phyloP scores from a whole-genome alignment of 2,329 filamentous ascomycete genomes.

The Aspergillus luchuensis region DNA sequence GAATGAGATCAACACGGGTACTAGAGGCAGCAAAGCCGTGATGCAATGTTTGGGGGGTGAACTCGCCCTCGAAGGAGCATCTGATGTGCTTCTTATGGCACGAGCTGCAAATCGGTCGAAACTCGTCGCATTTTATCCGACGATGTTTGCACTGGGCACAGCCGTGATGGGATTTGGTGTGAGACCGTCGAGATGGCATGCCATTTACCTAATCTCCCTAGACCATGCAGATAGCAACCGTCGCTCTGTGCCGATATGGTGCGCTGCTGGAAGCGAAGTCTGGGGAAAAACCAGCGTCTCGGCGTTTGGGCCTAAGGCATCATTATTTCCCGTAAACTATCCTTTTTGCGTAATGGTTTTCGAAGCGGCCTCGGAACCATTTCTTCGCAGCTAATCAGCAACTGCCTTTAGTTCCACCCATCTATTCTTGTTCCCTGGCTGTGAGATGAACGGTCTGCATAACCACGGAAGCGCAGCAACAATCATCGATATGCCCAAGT shows the following conservation, averaged over 20 bases:
- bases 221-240: background rate
- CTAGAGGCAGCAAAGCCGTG: no score
- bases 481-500: background rate
- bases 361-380: background rate
- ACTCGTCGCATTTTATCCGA: constrained; percentile 20
- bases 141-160: constrained; percentile 20
- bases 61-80: constrained; percentile 10
- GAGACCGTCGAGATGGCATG: constrained; percentile 16
- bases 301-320: background rate
- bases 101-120: constrained; percentile 13
- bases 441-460: background rate
- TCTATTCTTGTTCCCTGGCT: background rate
- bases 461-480: background rate
- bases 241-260: background rate
- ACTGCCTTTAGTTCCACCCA: background rate
- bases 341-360: background rate
- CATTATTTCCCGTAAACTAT: background rate
- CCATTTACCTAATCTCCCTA: background rate
- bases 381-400: background rate
- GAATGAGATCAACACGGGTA: background rate
- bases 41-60: background rate
- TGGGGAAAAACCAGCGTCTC: background rate
- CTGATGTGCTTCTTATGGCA: constrained; percentile 10
- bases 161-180: constrained; percentile 17
- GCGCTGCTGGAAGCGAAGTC: background rate